Conservation (phyloP, 441 rosid species). For the Syzygium malaccense region DNA sequence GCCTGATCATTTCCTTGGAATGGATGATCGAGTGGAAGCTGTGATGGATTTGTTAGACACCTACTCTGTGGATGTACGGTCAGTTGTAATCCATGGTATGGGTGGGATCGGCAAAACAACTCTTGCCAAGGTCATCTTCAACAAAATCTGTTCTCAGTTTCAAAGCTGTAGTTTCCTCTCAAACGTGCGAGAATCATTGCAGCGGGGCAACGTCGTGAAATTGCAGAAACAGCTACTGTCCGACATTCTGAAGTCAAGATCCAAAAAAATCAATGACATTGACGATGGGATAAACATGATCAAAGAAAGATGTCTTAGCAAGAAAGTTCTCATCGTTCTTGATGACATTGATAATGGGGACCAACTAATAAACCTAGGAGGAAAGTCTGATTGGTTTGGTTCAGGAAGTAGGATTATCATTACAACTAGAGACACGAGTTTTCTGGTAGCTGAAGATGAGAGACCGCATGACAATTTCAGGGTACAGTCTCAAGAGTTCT, state of each 20-base stretch:
- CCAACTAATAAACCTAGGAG: not conserved
- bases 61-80: not conserved
- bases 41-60: not conserved
- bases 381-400: not conserved
- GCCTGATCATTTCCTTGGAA: not conserved
- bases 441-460: not conserved
- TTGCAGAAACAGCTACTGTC: not conserved
- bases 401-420: not conserved
- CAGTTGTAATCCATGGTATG: not conserved
- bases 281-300: not conserved
- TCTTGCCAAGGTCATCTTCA: not conserved
- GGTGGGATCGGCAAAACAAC: slow-evolving; percentile 2
- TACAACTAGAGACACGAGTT: not conserved
- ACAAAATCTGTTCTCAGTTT: not conserved
- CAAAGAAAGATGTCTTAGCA: not conserved
- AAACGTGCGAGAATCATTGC: not conserved
- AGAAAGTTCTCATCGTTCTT: not conserved
- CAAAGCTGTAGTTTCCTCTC: not conserved
- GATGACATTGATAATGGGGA: not conserved
- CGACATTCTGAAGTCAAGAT: not conserved
- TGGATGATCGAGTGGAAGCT: not conserved
- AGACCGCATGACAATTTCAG: not conserved
- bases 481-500: not conserved
- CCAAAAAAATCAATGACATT: not conserved
- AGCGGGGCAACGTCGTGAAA: not conserved